Conservation (phyloP, 2,329 filamentous ascomycete species). For the Diaporthe amygdali region DNA sequence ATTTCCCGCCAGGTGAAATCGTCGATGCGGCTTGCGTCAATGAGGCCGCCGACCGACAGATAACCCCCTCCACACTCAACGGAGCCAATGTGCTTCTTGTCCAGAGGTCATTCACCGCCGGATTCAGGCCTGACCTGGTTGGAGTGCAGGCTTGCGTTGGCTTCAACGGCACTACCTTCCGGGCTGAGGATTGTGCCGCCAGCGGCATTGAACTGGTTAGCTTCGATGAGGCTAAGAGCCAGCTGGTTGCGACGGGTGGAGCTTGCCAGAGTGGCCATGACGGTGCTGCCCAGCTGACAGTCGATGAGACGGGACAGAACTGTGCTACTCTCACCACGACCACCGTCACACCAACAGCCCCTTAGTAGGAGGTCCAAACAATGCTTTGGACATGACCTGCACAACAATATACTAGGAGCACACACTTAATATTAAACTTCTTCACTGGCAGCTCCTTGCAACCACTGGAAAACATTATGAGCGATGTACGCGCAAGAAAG, state of each 20-base stretch:
- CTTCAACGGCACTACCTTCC: slow-evolving; percentile 44
- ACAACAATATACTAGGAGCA: not conserved
- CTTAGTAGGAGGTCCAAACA: not conserved
- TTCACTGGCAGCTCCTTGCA: too few relatives aligned
- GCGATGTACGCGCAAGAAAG: too few relatives aligned
- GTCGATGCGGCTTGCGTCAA: slow-evolving; percentile 46
- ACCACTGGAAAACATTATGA: too few relatives aligned
- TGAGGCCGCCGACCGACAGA: slow-evolving; percentile 43
- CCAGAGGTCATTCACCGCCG: slow-evolving; percentile 42
- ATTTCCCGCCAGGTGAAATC: slow-evolving; percentile 39
- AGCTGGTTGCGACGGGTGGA: slow-evolving; percentile 35
- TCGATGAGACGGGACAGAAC: slow-evolving; percentile 32
- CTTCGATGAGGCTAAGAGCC: slow-evolving; percentile 30
- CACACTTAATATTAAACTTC: too few relatives aligned
- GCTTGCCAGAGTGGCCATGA: slow-evolving; percentile 43
- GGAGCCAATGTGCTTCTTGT: slow-evolving; percentile 40
- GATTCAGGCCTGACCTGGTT: slow-evolving; percentile 44
- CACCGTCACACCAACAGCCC: slow-evolving; percentile 29
- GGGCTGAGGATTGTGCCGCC: slow-evolving; percentile 40
- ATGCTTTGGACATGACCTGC: too few relatives aligned
- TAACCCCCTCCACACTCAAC: slow-evolving; percentile 41
- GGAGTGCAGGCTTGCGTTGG: slow-evolving; percentile 42
- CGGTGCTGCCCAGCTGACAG: slow-evolving; percentile 36
- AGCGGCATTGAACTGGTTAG: slow-evolving; percentile 32
- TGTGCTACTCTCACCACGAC: slow-evolving; percentile 40